Base-by-base conservation (phyloP, 1,284 basidiomycete genomes). In the Naganishia liquefaciens region DNA sequence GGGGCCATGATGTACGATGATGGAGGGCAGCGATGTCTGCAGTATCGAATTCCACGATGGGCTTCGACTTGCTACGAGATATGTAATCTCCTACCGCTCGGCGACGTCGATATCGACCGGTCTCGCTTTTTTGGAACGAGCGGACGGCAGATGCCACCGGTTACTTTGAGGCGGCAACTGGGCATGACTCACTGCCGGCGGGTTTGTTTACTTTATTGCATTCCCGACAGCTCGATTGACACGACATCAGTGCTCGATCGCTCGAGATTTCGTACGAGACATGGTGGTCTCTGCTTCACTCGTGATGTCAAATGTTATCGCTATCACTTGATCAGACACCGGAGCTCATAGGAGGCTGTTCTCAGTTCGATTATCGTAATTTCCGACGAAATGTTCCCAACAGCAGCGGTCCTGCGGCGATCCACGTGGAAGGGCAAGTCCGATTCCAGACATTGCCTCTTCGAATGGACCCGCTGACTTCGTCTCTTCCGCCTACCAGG, bases 401-500 rank as follows among this genome's bases (percentile, higher is more conserved):
- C 68, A 42, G 37, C 68, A 28, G 58, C 66, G 23, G 62, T 68
- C 13, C 68, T 79, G 30, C 65, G 70, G 25, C 69, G 80, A 54
- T 80, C 80, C 19, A 75, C 77, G 21, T 81, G 80, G 80, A 81
- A 81, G 71, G 81, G 81, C 81, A 63, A 69, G 13, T 40, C 49
- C 37, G 17, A 27, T 25, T 23, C 44, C 17, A 3, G 7, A 47
- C 43, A 7, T 52, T 43, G 28, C 42, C 46, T n/a, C 44, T 25
- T 37, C 6, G n/a, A n/a, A n/a, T n/a, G n/a, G 46, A 54, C 28
- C 30, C 33, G 33, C 54, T 52, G 25, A 58, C 43, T 47, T 39
- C 50, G 64, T 62, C 21, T 57, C 68, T 49, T 63, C 66, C 65
- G 13, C 54, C 50, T n/a, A 51, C 3, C 72, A 95, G 94, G 94